A percentile compares a stretch with the other conserved stretches of the same genome.
Conservation (phyloP, 176 grass and related monocot genomes). For the Aegilops tauschii region DNA sequence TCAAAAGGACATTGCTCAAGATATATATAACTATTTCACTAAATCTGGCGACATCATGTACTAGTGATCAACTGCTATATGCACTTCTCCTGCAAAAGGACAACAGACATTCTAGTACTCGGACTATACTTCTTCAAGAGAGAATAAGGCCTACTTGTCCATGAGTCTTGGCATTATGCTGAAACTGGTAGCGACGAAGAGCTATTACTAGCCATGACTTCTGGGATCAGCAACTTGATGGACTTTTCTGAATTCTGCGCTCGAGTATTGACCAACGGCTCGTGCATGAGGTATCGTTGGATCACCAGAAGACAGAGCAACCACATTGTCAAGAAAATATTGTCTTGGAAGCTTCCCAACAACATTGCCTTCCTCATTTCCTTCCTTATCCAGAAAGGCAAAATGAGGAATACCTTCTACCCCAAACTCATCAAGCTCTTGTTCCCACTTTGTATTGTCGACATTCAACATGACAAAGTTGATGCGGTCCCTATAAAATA, state of each 20-base stretch:
- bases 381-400: slow-evolving; percentile 87
- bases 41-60: not conserved
- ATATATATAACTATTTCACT: not conserved
- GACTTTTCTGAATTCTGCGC: slow-evolving; percentile 71
- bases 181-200: not conserved
- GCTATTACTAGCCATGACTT: slow-evolving; percentile 70
- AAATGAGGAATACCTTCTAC: slow-evolving; percentile 97
- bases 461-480: slow-evolving; percentile 99
- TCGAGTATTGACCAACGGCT: slow-evolving; percentile 72
- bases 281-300: slow-evolving; percentile 68
- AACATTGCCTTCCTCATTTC: slow-evolving; percentile 93
- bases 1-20: not conserved
- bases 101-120: not conserved
- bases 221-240: slow-evolving; percentile 90
- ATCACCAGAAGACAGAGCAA: slow-evolving; percentile 79
- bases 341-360: slow-evolving; percentile 77
- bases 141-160: slow-evolving; percentile 28
- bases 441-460: slow-evolving; percentile 98
- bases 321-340: slow-evolving; percentile 92
- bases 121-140: not conserved
- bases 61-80: not conserved
- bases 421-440: slow-evolving; percentile 96
- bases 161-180: not conserved
- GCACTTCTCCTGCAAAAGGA: not conserved
- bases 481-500: slow-evolving; percentile 54